Base-by-base conservation (phyloP, 2,329 filamentous ascomycete species). In the Trichoderma hamatum region DNA sequence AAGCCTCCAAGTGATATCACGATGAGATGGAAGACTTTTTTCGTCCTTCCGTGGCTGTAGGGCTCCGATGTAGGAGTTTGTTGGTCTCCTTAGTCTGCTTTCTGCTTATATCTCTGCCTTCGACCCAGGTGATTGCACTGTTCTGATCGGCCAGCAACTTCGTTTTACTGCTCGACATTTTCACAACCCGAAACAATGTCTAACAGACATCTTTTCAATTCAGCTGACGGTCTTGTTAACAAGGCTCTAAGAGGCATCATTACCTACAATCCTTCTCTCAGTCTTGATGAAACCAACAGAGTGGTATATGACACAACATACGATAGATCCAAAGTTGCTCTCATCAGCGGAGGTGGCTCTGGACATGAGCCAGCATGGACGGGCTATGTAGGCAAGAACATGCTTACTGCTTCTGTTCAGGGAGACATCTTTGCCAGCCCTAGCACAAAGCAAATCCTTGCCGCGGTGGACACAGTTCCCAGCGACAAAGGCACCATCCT, bases 351-450 rank as follows among this genome's bases (percentile, higher is more conserved):
- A n/a, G 85, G 85, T 24, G 85, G 85, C 49, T 86, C 85, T 0
- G 85, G 85, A 55, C 85, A 87, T 76, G 88, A 90, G 73, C 88
- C 88, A 24, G 88, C 87, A 71, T 90, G 88, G 84, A 82, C 86
- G 2, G 88, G 88, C 66, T 90, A 89, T 73, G 88, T 90, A 2
- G 88, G 88, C 66, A 75, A 79, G 68, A 88, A 88, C 75, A 82
- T 89, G 78, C 83, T 90, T n/a, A 82, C 86, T 1, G 87, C 87
- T 5, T 84, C 87, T 5, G 88, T 88, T 5, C 83, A 82, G 4
- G 88, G 88, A 54, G 86, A 89, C 74, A 85, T 90, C 72, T 90
- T 90, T 72, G 88, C 88, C 19, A 87, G 84, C 7, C 88, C 88
- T 0, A 88, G 85, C 69, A 88, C 88, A 13, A 87, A 86, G 70